Evolutionary conservation across 1,284 basidiomycete species (phyloP), one percentile per base, ranked within the genome.

Genomic region (Moniliella sp.): DNA sequence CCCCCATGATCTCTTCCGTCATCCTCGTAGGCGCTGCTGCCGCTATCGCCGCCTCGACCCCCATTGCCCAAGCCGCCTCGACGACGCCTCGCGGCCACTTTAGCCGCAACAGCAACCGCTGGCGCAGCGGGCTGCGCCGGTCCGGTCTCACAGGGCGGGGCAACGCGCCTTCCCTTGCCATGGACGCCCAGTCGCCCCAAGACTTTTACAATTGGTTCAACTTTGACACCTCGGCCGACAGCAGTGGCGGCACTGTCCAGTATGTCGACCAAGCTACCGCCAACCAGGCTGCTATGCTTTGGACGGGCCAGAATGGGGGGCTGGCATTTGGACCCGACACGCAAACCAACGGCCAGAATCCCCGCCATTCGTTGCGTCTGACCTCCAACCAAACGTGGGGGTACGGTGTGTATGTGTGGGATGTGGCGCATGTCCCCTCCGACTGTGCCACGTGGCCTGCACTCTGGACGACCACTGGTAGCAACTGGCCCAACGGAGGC

Each of bases 371-470:
- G 21, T 23, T 23, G n/a, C 21, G 21, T 7, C 7, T n/a, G n/a
- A 23, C 8, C 8, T 23, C 8, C 7, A n/a, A 7, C 21, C 21
- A 23, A n/a, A n/a, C 8, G 21, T n/a, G n/a, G 21, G 21, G 21
- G 21, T 7, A 23, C 7, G 50, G 50, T 13, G 33, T 53, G 31
- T 39, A 48, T 27, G 32, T 53, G 5, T 42, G 46, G 27, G 46
- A 53, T 25, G 43, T 48, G 18, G 34, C 36, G 17, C 42, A 50
- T 33, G 45, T 50, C 42, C 50, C 50, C 9, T 36, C 42, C 13
- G 50, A 48, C 3, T 53, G 50, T 18, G 43, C 42, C 14, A 36
- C 45, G 13, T 58, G 55, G 55, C 55, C 55, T 8, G 53, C 55
- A 3, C 47, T 54, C 30, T 58, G 55, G 55, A 43, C 46, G 7